phyloP scores from a whole-genome alignment of 2,329 filamentous ascomycete species.

The Monilinia laxa region DNA sequence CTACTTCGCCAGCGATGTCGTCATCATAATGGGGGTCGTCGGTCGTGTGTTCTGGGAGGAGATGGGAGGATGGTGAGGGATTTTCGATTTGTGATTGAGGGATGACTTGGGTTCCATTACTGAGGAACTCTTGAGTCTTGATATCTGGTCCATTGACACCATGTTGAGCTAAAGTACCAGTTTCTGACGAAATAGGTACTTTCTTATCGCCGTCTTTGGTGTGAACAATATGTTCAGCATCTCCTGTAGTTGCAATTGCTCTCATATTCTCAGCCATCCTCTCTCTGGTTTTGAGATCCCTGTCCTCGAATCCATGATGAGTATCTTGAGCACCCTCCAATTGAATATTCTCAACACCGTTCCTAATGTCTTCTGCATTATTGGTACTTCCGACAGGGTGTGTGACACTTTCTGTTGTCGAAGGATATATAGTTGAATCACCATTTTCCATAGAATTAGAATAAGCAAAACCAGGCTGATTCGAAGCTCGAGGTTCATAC shows the following conservation, averaged over 20 bases:
- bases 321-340: constrained; percentile 18
- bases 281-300: constrained; percentile 27
- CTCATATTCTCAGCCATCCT: constrained; percentile 31
- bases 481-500: constrained; percentile 27
- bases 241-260: constrained; percentile 31
- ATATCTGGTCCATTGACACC: constrained; percentile 28
- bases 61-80: constrained; percentile 26
- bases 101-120: constrained; percentile 32
- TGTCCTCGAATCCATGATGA: constrained; percentile 27
- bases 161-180: not conserved
- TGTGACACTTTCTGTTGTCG: constrained; percentile 29
- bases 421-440: constrained; percentile 26
- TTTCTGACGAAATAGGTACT: not conserved
- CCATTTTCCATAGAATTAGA: not conserved
- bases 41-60: constrained; percentile 55
- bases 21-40: constrained; percentile 63
- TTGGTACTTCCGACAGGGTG: constrained; percentile 15
- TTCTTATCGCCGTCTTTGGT: constrained; percentile 17
- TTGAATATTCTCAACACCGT: constrained; percentile 23
- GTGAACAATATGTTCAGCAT: constrained; percentile 34
- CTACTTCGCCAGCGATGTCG: constrained; percentile 59
- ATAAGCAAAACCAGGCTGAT: constrained; percentile 26
- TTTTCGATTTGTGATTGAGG: constrained; percentile 32
- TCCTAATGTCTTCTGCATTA: constrained; percentile 7
- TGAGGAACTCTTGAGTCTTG: constrained; percentile 33